Percentiles rank a stretch among this genome's conserved stretches.
phyloP scores from a whole-genome alignment of 1,139 yeast genomes.

The Kodamaea anthophila region DNA sequence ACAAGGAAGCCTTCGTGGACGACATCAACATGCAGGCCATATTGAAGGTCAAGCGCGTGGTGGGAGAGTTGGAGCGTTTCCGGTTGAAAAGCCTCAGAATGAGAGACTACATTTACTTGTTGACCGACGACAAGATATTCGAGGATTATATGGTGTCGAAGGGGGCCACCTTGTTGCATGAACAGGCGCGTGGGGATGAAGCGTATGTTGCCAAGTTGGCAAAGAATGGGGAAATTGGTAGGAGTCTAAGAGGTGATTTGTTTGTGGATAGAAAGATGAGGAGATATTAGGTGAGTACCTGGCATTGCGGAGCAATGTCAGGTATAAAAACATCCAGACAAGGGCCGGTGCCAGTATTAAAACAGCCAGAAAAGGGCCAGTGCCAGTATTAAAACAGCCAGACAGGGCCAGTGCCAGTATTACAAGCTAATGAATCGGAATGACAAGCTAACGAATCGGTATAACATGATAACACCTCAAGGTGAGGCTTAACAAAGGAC shows the following conservation, averaged over 20 bases:
- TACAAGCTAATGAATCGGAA: too few relatives aligned
- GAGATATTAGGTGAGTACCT: constrained; percentile 5
- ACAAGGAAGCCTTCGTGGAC: constrained; percentile 19
- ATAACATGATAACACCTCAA: too few relatives aligned
- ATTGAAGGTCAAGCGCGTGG: constrained; percentile 1
- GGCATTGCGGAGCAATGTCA: too few relatives aligned
- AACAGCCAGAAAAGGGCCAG: too few relatives aligned
- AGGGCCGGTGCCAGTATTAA: too few relatives aligned
- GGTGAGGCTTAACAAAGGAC: too few relatives aligned
- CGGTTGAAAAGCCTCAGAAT: constrained; percentile 3
- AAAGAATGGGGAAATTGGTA: constrained; percentile 1
- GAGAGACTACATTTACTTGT: constrained; percentile 5
- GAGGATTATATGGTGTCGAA: constrained; percentile 6
- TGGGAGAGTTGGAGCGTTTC: constrained; percentile 1
- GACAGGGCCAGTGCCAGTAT: too few relatives aligned
- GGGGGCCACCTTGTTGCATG: constrained; percentile 3
- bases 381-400: too few relatives aligned
- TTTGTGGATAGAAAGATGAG: constrained; percentile 6
- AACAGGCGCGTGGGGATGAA: neutral
- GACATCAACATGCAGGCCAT: constrained; percentile 4
- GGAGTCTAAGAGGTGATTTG: constrained; percentile 5
- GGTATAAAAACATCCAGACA: too few relatives aligned
- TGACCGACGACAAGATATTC: constrained; percentile 7
- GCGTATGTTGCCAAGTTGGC: constrained; percentile 1
- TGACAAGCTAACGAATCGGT: too few relatives aligned